phyloP scores from a whole-genome alignment of 441 rosid genomes.

The Arabidopsis lyrata region DNA sequence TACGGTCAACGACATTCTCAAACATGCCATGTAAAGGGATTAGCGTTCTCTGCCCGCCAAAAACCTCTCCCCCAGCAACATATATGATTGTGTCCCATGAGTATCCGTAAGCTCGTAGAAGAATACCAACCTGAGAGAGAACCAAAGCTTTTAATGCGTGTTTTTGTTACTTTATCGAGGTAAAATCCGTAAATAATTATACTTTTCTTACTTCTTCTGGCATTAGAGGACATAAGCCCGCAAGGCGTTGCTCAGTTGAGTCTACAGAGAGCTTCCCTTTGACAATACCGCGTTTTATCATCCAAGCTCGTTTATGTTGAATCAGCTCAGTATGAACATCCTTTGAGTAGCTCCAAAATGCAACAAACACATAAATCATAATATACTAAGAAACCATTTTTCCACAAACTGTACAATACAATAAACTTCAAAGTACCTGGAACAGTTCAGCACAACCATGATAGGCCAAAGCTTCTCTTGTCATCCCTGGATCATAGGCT shows the following conservation, averaged over 20 bases:
- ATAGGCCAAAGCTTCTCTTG: constrained; percentile 96
- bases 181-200: not conserved
- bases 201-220: constrained; percentile 82
- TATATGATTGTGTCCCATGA: constrained; percentile 86
- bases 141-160: not conserved
- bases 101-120: constrained; percentile 94
- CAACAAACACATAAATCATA: constrained; percentile 43
- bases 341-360: constrained; percentile 72
- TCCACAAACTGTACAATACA: not conserved
- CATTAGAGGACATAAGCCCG: constrained; percentile 88
- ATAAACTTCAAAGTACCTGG: constrained; percentile 74
- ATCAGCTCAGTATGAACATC: constrained; percentile 97
- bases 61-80: constrained; percentile 93
- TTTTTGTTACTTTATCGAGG: not conserved
- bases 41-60: constrained; percentile 93
- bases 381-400: not conserved
- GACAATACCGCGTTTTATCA: constrained; percentile 84
- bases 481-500: constrained; percentile 97
- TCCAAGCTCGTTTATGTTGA: constrained; percentile 96
- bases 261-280: constrained; percentile 77
- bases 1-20: constrained; percentile 92
- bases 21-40: constrained; percentile 92
- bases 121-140: constrained; percentile 67
- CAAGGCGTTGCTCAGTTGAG: constrained; percentile 67
- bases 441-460: constrained; percentile 98